Evolutionary conservation across 495 filamentous ascomycete genomes (phyloP).

Genomic region (Cudoniella acicularis): DNA sequence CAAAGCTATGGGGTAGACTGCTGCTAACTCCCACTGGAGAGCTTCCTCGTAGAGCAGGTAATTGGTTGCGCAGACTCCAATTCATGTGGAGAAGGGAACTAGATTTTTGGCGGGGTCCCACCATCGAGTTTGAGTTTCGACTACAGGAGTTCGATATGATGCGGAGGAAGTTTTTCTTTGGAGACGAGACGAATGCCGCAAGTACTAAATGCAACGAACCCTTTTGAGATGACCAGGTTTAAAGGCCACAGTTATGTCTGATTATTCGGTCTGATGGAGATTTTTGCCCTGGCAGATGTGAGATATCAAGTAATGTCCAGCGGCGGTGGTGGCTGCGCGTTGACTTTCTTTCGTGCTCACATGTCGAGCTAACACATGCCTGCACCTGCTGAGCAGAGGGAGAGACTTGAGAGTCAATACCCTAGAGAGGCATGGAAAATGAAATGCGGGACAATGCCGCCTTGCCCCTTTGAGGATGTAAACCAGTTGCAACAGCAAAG

Average conservation of each 20-base stretch:
- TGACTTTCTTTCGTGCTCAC: neutral
- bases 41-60: neutral
- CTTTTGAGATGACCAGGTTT: neutral
- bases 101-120: neutral
- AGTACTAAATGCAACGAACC: neutral
- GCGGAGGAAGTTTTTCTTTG: neutral
- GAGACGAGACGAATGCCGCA: neutral
- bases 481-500: too few relatives aligned
- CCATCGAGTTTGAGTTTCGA: neutral
- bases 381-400: neutral
- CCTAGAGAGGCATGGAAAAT: neutral
- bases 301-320: too few relatives aligned
- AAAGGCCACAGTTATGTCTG: neutral
- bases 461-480: neutral
- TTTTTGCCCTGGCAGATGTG: too few relatives aligned
- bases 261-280: neutral
- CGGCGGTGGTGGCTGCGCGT: neutral
- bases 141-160: neutral
- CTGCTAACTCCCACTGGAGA: too few relatives aligned
- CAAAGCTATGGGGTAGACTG: neutral
- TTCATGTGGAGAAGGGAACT: neutral
- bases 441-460: neutral
- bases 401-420: too few relatives aligned
- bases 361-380: neutral
- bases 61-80: neutral